Conservation (phyloP, 257 asterid species). For the Penstemon davidsonii region DNA sequence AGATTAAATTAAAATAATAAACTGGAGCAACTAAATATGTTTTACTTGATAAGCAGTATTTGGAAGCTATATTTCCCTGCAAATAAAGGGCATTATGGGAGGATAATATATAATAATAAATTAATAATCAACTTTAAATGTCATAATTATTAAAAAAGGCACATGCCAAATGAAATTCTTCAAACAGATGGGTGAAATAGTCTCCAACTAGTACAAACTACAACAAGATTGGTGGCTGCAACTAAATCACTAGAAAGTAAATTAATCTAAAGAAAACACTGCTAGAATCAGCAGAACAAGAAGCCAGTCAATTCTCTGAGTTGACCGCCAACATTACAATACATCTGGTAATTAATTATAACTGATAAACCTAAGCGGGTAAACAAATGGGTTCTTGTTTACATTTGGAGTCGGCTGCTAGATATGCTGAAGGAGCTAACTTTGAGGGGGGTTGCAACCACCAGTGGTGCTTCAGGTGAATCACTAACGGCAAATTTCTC, state of each 20-base stretch:
- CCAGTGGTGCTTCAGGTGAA: constrained; percentile 65
- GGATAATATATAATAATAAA: no score
- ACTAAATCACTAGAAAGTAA: constrained; percentile 26
- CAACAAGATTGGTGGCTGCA: constrained; percentile 37
- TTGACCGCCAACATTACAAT: constrained; percentile 30
- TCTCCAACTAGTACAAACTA: constrained; percentile 36
- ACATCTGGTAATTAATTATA: background rate
- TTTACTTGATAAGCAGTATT: no score
- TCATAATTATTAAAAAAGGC: background rate
- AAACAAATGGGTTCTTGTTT: constrained; percentile 1
- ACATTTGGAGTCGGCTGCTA: constrained; percentile 52
- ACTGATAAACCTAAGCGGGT: constrained; percentile 4
- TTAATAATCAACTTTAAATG: background rate
- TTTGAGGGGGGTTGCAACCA: constrained; percentile 73
- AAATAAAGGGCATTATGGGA: no score
- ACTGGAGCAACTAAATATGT: no score
- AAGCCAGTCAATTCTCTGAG: constrained; percentile 30
- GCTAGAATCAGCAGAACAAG: no score
- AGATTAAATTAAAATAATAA: no score
- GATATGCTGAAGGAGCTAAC: constrained; percentile 97
- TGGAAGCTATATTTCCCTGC: no score
- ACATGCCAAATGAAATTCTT: background rate
- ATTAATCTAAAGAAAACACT: constrained; percentile 15
- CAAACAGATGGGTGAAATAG: background rate
- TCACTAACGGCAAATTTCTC: constrained; percentile 81